Base-by-base conservation (phyloP, 106 monocot genomes). In the Dioscorea alata region DNA sequence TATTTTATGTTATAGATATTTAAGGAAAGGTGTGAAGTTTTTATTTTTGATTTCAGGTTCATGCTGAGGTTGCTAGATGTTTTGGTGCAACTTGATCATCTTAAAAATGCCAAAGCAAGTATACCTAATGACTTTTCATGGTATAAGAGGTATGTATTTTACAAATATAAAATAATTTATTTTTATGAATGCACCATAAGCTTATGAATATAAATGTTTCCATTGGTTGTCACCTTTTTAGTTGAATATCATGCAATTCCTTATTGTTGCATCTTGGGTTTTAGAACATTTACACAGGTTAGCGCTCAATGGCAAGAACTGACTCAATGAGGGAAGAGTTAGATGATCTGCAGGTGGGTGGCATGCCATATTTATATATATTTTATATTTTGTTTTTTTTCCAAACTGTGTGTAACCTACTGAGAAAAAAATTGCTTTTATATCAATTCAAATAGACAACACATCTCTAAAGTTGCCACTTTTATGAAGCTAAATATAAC, bases 91-190 rank as follows among this genome's bases (percentile, higher is more conserved):
- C 92, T 99, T 64, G 97, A 99, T 83, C 97, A 99, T 87, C 81
- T 99, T 13, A 99, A 99, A 84, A 99, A 99, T 85, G 92, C 97
- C 69, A 99, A 99, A 83, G 89, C 97, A 77, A 99, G 92, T 72
- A 99, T 99, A 85, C 97, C 97, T 33, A 99, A 99, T 85, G 97
- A 99, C 73, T 99, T 99, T 81, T 99, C 97, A 75, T 99, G 97
- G 97, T 99, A 99, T 57, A 99, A 99, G 58, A 89, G 97, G 97
- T 97, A 84, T 54, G 54, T 14, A 19, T 18, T 54, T 54, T 16
- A 54, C 54, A 54, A 54, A 54, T 54, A 19, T 18, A 18, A 8
- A 54, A 54, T 54, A 18, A 15, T 54, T 19, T 54, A 8, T 18
- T 8, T n/a, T 54, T 54, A 19, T 54, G 54, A 18, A 18, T 18